Base-by-base conservation (phyloP, 768 basidiomycete genomes). In the Sporobolomyces roseus region DNA sequence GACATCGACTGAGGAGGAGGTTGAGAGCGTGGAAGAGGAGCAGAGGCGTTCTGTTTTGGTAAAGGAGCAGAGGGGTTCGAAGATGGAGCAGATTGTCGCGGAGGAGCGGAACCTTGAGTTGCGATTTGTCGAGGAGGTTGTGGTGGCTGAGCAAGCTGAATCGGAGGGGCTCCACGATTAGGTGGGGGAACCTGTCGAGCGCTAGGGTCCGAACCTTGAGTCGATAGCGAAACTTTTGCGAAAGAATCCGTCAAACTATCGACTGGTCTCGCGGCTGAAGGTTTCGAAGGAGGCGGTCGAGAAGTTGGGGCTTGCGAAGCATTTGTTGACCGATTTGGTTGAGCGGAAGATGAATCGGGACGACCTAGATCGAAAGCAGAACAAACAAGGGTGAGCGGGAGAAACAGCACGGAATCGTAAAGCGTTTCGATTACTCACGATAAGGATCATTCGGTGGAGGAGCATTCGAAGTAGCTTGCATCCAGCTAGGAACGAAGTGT, bases 401-500 rank as follows among this genome's bases (percentile, higher is more conserved):
- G 49, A 23, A 25, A 33, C 2, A 25, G 38, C 38, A 41, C 9
- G 38, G n/a, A n/a, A n/a, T n/a, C n/a, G n/a, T n/a, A n/a, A n/a
- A n/a, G n/a, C n/a, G n/a, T n/a, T n/a, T n/a, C n/a, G n/a, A n/a
- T n/a, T n/a, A 41, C 58, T 50, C 4, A 54, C 52, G 21, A 19
- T 17, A 30, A 5, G 68, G 36, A 1, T 21, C 51, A 4, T 19
- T 16, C 13, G 14, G 35, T 21, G 63, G 25, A 25, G 62, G 27
- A 2, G 23, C 27, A 5, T 19, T 33, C 1, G 43, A n/a, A 2
- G 55, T 55, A 12, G 51, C 52, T 53, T 69, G 68, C 68, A 69
- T 69, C 68, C 68, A 69, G 29, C 63, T 64, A 43, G 68, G 68
- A 13, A 69, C 62, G 29, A 54, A 29, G 0, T 69, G 63, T 53